Base-by-base conservation (phyloP, 306 rosid species). In the Pyrus betulifolia region DNA sequence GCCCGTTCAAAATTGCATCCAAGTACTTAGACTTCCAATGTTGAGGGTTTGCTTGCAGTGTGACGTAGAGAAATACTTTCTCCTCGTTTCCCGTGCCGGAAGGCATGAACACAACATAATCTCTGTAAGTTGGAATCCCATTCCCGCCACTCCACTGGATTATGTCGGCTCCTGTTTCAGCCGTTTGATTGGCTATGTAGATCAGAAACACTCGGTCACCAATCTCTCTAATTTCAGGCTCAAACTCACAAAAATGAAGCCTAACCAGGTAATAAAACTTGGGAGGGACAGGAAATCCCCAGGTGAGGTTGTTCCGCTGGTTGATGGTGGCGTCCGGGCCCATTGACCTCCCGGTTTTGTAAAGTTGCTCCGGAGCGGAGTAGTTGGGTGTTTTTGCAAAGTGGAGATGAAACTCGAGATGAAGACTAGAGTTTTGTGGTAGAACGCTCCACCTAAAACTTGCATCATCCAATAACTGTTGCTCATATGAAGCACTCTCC, bases 1-100 rank as follows among this genome's bases (percentile, higher is more conserved):
- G 13, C 0, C 86, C 87, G 18, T 81, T 86, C 75, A 86, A 55
- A 46, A 86, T 75, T 4, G 78, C 82, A 75, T 83, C 87, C 40
- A 35, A 6, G 51, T 11, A 22, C 0, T 0, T 2, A 7, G 69
- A 60, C 1, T 0, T 0, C 19, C 1, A 1, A n/a, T 38, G 67
- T 5, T 0, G 5, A 22, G 63, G 52, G 35, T 11, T 8, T 40
- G 70, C 66, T 23, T 7, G 15, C 28, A 72, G 30, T 2, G 42
- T 44, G 4, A 78, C 3, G 21, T 6, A 60, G 23, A 82, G 81
- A 23, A 21, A 52, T 18, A 66, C 21, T 46, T 51, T 35, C 33
- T 77, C 28, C 58, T 49, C 4, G 3, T 14, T 70, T 9, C 10
- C 5, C 1, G 11, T 11, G 4, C 11, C 8, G 1, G 10, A 10